Evolutionary conservation across 2,329 filamentous ascomycete genomes (phyloP).

Genomic region (Alternaria sp.): DNA sequence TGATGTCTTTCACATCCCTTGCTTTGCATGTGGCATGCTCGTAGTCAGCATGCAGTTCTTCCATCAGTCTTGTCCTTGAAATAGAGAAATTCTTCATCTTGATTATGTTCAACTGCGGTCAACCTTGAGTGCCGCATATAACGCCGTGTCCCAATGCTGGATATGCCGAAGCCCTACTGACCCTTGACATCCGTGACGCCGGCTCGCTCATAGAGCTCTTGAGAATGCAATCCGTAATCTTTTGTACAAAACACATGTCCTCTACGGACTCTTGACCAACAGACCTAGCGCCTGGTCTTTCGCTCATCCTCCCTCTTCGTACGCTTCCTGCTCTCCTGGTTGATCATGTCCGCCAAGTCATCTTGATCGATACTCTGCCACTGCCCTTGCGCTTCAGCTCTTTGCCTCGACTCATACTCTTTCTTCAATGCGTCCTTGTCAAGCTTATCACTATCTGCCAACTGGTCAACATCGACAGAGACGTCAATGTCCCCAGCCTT

Average conservation of each 20-base stretch:
- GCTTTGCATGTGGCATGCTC: conserved; percentile 9
- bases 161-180: conserved; percentile 22
- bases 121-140: conserved; percentile 27
- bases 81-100: conserved; percentile 32
- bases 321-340: conserved; percentile 88
- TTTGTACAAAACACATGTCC: conserved; percentile 34
- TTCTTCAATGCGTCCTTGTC: conserved; percentile 83
- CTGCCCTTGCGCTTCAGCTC: conserved; percentile 66
- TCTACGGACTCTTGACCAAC: conserved; percentile 16
- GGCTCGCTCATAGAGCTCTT: conserved; percentile 29
- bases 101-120: conserved; percentile 39
- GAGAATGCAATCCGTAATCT: conserved; percentile 26
- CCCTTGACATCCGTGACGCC: conserved; percentile 36
- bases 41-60: conserved; percentile 21
- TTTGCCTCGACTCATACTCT: conserved; percentile 77
- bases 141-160: conserved; percentile 42
- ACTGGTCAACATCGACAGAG: conserved; percentile 83
- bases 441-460: conserved; percentile 77
- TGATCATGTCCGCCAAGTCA: conserved; percentile 95
- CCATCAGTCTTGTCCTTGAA: conserved; percentile 17
- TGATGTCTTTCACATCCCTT: conserved; percentile 13
- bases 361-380: conserved; percentile 84
- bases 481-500: conserved; percentile 96
- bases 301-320: conserved; percentile 87
- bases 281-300: conserved; percentile 63